Conservation (phyloP, 352 stramenopile species). For the Pythium rhizo-oryzae region DNA sequence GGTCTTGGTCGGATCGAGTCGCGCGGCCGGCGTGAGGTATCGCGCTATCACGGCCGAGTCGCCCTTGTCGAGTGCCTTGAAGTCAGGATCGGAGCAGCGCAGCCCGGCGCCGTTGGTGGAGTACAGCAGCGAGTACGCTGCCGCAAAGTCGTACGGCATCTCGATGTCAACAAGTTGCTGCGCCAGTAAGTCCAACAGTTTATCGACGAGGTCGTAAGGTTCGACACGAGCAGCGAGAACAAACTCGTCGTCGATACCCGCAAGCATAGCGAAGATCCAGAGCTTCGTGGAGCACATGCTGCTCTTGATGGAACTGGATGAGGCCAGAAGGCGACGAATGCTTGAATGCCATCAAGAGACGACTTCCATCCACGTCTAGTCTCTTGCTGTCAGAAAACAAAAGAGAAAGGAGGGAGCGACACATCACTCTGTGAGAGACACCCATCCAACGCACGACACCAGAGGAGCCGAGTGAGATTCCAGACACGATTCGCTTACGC, state of each 20-base stretch:
- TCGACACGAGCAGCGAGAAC: neutral
- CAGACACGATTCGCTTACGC: too few species aligned
- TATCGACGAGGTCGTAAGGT: neutral
- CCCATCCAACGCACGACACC: too few species aligned
- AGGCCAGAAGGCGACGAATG: too few species aligned
- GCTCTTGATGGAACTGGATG: too few species aligned
- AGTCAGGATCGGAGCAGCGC: neutral
- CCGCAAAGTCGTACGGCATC: neutral
- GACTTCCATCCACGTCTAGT: too few species aligned
- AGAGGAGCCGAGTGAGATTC: too few species aligned
- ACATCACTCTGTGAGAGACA: too few species aligned
- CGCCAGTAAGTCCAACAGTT: neutral
- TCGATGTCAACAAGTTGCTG: neutral
- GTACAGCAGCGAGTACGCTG: neutral
- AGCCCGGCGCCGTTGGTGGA: neutral
- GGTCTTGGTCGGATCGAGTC: neutral
- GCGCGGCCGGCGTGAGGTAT: constrained; percentile 2
- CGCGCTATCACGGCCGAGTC: neutral
- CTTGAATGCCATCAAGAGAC: too few species aligned
- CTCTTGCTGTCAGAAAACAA: too few species aligned
- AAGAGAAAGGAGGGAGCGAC: too few species aligned
- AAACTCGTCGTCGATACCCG: neutral
- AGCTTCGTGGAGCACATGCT: too few species aligned
- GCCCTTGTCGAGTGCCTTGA: neutral
- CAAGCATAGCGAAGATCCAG: neutral